Evolutionary conservation across 139 green algal genomes (phyloP).

Genomic region (Dunaliella primolecta): DNA sequence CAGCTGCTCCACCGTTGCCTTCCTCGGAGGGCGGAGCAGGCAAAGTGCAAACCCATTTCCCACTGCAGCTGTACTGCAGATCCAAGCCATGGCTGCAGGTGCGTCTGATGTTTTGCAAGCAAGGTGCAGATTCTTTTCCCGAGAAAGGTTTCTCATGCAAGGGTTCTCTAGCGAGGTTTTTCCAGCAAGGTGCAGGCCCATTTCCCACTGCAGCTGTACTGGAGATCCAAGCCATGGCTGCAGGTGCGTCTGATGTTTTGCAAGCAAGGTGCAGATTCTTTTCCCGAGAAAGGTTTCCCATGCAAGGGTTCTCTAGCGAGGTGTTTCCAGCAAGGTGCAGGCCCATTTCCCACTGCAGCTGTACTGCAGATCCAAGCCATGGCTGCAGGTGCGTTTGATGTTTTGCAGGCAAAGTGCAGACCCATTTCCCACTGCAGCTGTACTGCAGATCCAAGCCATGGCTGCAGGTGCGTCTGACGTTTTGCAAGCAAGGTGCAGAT

Average conservation of each 20-base stretch:
- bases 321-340: background rate
- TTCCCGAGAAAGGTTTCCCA: too few species aligned
- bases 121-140: too few species aligned
- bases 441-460: constrained; percentile 46
- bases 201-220: constrained; percentile 47
- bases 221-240: constrained; percentile 40
- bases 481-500: too few species aligned
- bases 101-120: too few species aligned
- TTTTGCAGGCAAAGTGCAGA: too few species aligned
- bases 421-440: constrained; percentile 36
- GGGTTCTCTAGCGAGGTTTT: too few species aligned
- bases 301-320: too few species aligned
- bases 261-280: too few species aligned
- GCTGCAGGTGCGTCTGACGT: constrained; percentile 22
- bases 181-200: background rate
- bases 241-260: constrained; percentile 13
- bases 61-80: constrained; percentile 49
- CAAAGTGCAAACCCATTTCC: constrained; percentile 10
- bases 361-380: constrained; percentile 43
- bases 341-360: constrained; percentile 37
- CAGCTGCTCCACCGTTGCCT: background rate
- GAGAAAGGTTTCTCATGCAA: too few species aligned
- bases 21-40: constrained; percentile 2
- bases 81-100: constrained; percentile 39
- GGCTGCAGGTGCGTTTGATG: constrained; percentile 24